Conservation (phyloP, 108 stramenopile genomes). For the Cyclotella cryptica region DNA sequence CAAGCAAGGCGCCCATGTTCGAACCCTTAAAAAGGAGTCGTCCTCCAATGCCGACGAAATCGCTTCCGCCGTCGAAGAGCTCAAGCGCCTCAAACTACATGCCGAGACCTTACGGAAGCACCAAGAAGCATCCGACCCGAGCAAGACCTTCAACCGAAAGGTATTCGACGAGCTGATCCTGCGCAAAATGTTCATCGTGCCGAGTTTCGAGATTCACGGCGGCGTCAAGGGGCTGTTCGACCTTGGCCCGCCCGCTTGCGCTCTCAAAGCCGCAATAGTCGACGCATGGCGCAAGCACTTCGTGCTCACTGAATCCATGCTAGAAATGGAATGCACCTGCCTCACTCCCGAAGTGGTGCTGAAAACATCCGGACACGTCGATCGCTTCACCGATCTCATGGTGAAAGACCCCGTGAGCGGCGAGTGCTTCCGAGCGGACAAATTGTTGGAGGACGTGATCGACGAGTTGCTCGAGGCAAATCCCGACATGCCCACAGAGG, state of each 20-base stretch:
- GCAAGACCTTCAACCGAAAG: conserved; percentile 80
- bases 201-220: conserved; percentile 99
- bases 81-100: conserved; percentile 80
- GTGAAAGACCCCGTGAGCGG: conserved; percentile 91
- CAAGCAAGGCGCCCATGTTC: conserved; percentile 83
- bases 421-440: conserved; percentile 97
- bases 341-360: conserved; percentile 96
- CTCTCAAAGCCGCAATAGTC: conserved; percentile 97
- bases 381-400: conserved; percentile 99
- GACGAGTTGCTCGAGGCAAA: conserved; percentile 90
- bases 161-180: conserved; percentile 95
- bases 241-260: conserved; percentile 97
- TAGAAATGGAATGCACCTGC: conserved; percentile 99
- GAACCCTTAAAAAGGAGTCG: conserved; percentile 87
- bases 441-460: conserved; percentile 98
- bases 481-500: conserved; percentile 83
- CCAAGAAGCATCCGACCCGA: conserved; percentile 56
- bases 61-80: conserved; percentile 74
- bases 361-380: conserved; percentile 99
- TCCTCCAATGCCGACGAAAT: conserved; percentile 80
- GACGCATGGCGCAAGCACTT: conserved; percentile 98
- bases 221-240: conserved; percentile 99
- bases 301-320: conserved; percentile 96
- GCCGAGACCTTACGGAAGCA: conserved; percentile 66
- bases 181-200: conserved; percentile 99